Conservation (phyloP, 495 filamentous ascomycete genomes). For the Penicillium roqueforti region DNA sequence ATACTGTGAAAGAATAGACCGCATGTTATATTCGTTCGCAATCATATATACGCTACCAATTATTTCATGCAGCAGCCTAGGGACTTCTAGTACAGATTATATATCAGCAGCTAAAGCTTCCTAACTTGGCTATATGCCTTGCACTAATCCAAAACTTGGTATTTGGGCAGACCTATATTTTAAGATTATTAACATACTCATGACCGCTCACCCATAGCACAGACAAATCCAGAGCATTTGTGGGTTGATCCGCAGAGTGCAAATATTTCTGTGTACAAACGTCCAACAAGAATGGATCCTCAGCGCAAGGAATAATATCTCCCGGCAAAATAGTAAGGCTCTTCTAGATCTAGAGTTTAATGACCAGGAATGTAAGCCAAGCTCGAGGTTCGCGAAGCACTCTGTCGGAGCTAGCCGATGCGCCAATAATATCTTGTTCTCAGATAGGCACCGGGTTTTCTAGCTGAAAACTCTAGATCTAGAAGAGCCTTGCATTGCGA, state of each 20-base stretch:
- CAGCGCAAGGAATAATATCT: not conserved
- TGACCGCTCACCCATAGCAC: not conserved
- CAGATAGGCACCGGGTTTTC: not conserved
- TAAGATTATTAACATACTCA: not conserved
- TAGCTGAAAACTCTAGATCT: constrained; percentile 7
- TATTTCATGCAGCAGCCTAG: not conserved
- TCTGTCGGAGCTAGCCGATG: not conserved
- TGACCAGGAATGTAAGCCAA: constrained; percentile 21
- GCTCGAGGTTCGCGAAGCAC: not conserved
- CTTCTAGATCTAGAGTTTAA: too few species aligned
- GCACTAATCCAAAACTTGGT: not conserved
- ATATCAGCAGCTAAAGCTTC: not conserved
- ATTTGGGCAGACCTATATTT: not conserved
- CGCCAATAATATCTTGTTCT: not conserved
- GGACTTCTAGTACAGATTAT: not conserved
- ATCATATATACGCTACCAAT: not conserved
- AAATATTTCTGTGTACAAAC: not conserved
- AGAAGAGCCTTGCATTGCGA: constrained; percentile 10
- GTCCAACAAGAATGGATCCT: not conserved
- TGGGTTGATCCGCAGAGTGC: not conserved
- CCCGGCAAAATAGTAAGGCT: not conserved
- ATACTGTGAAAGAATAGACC: not conserved
- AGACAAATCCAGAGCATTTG: not conserved
- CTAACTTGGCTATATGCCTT: not conserved
- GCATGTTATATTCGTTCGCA: not conserved